Conservation (phyloP, 306 rosid species). For the Acmispon strigosus region DNA sequence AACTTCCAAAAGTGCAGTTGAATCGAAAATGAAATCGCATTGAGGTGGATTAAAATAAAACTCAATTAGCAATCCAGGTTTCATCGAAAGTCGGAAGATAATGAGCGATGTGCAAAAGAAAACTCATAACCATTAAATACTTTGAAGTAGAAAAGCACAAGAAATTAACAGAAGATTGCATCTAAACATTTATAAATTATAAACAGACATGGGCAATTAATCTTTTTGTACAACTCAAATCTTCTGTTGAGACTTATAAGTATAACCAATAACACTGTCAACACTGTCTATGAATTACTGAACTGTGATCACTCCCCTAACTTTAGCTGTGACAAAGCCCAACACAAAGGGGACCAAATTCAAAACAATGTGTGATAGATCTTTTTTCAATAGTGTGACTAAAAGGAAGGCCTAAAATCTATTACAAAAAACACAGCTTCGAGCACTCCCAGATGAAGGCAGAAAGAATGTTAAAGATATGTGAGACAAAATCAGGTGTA, state of each 20-base stretch:
- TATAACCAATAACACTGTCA: constrained; percentile 1
- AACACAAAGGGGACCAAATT: neutral
- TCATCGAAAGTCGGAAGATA: neutral
- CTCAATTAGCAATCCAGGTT: neutral
- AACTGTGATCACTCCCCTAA: constrained; percentile 16
- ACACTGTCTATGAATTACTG: neutral
- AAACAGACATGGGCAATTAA: constrained; percentile 11
- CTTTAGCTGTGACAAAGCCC: constrained; percentile 8
- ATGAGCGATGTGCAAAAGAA: neutral
- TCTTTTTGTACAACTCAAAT: constrained; percentile 32
- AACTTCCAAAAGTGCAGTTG: too few relatives aligned
- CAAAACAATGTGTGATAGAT: constrained; percentile 23
- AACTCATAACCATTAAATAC: neutral
- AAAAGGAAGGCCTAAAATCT: constrained; percentile 11
- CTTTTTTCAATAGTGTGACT: neutral
- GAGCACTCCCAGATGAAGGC: constrained; percentile 20
- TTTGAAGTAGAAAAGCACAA: neutral
- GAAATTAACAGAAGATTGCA: neutral
- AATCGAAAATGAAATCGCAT: too few relatives aligned
- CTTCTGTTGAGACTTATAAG: constrained; percentile 8
- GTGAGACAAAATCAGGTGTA: constrained; percentile 10
- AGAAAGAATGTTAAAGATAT: neutral
- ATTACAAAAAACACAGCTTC: constrained; percentile 18
- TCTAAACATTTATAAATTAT: neutral
- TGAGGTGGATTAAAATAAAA: too few relatives aligned